Percentiles rank a stretch among this genome's conserved stretches.
Evolutionary conservation across 192 early-diverging fungal genomes (phyloP).

Genomic region (Diversispora eburnea): DNA sequence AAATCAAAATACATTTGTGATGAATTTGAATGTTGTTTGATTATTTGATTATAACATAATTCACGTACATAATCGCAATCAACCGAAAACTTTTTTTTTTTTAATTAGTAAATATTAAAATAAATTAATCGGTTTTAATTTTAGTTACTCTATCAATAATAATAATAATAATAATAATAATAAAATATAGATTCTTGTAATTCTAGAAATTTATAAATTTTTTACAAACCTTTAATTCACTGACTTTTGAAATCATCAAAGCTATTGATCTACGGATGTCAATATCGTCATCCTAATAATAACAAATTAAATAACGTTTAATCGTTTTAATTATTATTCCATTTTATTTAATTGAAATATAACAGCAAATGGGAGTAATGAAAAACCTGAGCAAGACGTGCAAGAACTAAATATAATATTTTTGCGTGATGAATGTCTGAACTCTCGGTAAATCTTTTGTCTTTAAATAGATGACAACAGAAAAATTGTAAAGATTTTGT

Average conservation of each 20-base stretch:
- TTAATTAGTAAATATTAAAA: too few relatives aligned
- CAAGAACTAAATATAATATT: slow-evolving; percentile 14
- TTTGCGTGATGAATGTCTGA: not conserved
- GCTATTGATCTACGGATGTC: not conserved
- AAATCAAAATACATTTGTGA: slow-evolving; percentile 4
- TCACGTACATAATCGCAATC: slow-evolving; percentile 8
- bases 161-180: not conserved
- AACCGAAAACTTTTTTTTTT: not conserved
- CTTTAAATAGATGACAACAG: slow-evolving; percentile 8
- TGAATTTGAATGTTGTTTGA: slow-evolving; percentile 1
- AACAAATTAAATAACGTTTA: not conserved
- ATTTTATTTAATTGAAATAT: not conserved
- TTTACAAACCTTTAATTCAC: not conserved
- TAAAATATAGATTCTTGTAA: not conserved
- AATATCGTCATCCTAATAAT: slow-evolving; percentile 21
- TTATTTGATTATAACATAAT: slow-evolving; percentile 18
- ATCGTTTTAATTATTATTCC: not conserved
- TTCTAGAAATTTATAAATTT: not conserved
- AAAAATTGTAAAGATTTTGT: slow-evolving; percentile 7
- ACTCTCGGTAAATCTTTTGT: not conserved
- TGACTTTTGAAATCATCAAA: slow-evolving; percentile 6
- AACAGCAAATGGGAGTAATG: not conserved
- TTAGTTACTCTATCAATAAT: too few relatives aligned
- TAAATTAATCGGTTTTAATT: too few relatives aligned
- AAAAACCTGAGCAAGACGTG: slow-evolving; percentile 15